These are phyloP conservation scores for Talaromyces funiculosus DNA, from an alignment of 2,329 filamentous ascomycete species.

Conservation along the genomic window DNA sequence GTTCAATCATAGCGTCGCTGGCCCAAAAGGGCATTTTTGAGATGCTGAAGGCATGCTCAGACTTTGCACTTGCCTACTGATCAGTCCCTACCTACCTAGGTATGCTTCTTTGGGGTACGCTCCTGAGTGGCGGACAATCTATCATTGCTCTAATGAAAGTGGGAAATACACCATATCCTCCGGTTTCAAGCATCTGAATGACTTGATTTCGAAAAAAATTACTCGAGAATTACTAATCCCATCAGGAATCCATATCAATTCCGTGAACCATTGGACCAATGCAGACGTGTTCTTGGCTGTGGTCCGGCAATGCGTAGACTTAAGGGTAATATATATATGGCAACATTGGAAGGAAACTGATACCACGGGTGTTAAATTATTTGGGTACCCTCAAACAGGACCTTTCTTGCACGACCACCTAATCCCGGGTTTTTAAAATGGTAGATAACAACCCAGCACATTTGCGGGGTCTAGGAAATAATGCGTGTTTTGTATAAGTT, in stretches of 20 bases:
- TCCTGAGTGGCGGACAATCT: not conserved
- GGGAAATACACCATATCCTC: too few relatives aligned
- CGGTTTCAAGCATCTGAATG: not conserved
- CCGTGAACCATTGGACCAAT: too few relatives aligned
- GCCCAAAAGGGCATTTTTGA: not conserved
- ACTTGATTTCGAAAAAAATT: not conserved
- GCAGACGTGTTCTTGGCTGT: too few relatives aligned
- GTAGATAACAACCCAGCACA: not conserved
- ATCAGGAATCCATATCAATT: not conserved
- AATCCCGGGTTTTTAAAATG: too few relatives aligned
- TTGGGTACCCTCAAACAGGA: not conserved
- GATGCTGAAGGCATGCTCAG: not conserved
- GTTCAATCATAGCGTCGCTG: not conserved
- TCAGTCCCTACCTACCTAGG: too few relatives aligned
- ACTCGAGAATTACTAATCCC: too few relatives aligned
- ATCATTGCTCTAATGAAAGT: too few relatives aligned
- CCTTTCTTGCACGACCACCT: not conserved
- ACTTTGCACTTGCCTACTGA: not conserved
- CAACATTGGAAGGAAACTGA: not conserved
- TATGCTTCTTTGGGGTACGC: not conserved
- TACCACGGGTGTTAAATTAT: too few relatives aligned
- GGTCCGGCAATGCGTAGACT: too few relatives aligned
- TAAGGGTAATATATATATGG: too few relatives aligned
- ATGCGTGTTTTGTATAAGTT: not conserved
- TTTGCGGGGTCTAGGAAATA: not conserved